Percentiles rank a stretch among this genome's conserved stretches.
Evolutionary conservation across 495 filamentous ascomycete genomes (phyloP).

Genomic region (Aspergillus coremiiformis): DNA sequence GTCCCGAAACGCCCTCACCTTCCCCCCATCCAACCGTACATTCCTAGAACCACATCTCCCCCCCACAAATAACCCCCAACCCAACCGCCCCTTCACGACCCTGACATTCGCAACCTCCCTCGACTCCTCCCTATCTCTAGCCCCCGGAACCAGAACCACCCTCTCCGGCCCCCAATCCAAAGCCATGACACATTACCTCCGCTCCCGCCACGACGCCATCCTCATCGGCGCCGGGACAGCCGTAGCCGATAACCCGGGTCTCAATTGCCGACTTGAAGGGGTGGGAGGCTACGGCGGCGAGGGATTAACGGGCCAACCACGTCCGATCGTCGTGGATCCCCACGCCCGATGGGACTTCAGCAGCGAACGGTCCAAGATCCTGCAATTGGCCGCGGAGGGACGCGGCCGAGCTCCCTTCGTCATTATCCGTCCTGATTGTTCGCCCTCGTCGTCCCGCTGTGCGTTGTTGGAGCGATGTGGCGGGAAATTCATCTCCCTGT

Average conservation of each 20-base stretch:
- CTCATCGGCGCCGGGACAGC: constrained; percentile 83
- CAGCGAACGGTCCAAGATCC: constrained; percentile 51
- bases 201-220: constrained; percentile 75
- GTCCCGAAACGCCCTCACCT: constrained; percentile 28
- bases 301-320: constrained; percentile 51
- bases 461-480: constrained; percentile 36
- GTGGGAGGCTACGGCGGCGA: constrained; percentile 44
- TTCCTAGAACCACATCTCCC: constrained; percentile 43
- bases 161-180: constrained; percentile 79
- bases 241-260: constrained; percentile 70
- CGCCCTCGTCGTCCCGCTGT: constrained; percentile 20
- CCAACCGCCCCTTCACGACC: constrained; percentile 50
- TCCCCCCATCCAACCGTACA: constrained; percentile 27
- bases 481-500: constrained; percentile 36
- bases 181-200: constrained; percentile 87
- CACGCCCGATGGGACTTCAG: constrained; percentile 56
- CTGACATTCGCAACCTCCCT: constrained; percentile 86
- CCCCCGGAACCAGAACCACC: constrained; percentile 64
- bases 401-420: constrained; percentile 65
- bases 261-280: constrained; percentile 66
- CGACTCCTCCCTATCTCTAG: constrained; percentile 65
- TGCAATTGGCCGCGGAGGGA: constrained; percentile 53
- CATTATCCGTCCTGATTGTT: constrained; percentile 34
- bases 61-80: background rate
- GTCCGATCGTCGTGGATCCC: constrained; percentile 76